Evolutionary conservation across 768 basidiomycete genomes (phyloP), one percentile per base, ranked within the genome.

Genomic region (Lyophyllum atratum): DNA sequence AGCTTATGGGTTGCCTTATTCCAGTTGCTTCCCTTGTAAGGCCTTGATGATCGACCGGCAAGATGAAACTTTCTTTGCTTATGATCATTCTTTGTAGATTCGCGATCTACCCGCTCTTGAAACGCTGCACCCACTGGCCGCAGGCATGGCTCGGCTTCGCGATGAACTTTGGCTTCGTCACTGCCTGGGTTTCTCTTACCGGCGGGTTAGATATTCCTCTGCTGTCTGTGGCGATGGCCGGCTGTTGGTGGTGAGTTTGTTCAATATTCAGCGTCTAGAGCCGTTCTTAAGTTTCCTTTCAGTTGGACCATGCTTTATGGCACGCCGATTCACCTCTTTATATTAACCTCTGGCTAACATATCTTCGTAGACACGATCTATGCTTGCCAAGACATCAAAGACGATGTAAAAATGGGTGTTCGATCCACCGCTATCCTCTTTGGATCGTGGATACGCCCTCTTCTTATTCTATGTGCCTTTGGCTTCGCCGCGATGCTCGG

Each of bases 381-480:
- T 66, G 90, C 88, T 17, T 90, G 87, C 67, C 83, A 91, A 75
- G 91, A 93, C 69, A 85, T 87, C 54, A 70, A 78, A 54, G 91
- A 92, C 72, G 90, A 92, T 69, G 69, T 85, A 39, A 79, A 82
- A 49, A 85, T 83, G 54, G 87, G 87, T n/a, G 84, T 92, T 39
- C 83, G 85, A 58, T 92, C 89, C 7, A 92, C 88, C 24, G 90
- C 91, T 0, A 80, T 92, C 43, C 77, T 89, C 14, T 90, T 89
- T 65, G 87, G 85, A 14, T 69, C 75, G 2, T 78, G 79, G 69
- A 83, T 89, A 29, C 76, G 81, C 2, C 78, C 83, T 0, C 74
- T 89, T 56, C 78, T 90, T 34, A 67, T 81, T 11, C 55, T 65
- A 33, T 85, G 87, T 62, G 83, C 80, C 0, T 48, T 78, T 3